Base-by-base conservation (phyloP, 805 yeast genomes). In the Candida ulmi region DNA sequence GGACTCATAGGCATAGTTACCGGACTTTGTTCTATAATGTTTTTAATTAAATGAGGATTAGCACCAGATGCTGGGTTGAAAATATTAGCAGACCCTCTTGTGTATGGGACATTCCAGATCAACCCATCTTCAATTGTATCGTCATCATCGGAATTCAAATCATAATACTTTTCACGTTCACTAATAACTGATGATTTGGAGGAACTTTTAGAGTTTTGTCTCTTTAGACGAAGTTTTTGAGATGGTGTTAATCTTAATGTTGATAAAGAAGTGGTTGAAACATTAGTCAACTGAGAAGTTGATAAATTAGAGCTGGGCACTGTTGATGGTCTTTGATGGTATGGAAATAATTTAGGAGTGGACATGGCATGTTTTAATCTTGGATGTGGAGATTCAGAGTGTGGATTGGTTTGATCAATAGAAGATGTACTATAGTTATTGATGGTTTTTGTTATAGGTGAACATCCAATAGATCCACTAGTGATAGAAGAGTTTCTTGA, bases 71-170 rank as follows among this genome's bases (percentile, higher is more conserved):
- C 27, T 13, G 58, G 53, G 8, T 51, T 45, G 34, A 55, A 51
- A 4, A 51, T 30, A 3, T 48, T 39, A 2, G 52, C 50, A 5
- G 51, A n/a, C 5, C 50, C 46, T 17, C 42, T 45, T 1, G 80
- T 72, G 54, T 66, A 65, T 8, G 81, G 81, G 11, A 76, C 76
- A 45, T 75, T 74, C 67, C 72, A 75, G 40, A 74, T 69, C 13
- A 66, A 38, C 0, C 68, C 59, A 40, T 66, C 69, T 30, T 63
- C 69, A 19, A 66, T 55, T 19, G 42, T 35, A 18, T 45, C 60
- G 23, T 38, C 38, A 21, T 63, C 64, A 42, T 64, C 69, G 4
- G 42, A 36, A 12, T 43, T 45, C 35, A 54, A 57, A 16, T 68
- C 72, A 48, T 61, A 68, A 41, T 50, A 61, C 42, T 62, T 55